Evolutionary conservation across 345 rosid species (phyloP).

Genomic region (Lenwebbia sp.): DNA sequence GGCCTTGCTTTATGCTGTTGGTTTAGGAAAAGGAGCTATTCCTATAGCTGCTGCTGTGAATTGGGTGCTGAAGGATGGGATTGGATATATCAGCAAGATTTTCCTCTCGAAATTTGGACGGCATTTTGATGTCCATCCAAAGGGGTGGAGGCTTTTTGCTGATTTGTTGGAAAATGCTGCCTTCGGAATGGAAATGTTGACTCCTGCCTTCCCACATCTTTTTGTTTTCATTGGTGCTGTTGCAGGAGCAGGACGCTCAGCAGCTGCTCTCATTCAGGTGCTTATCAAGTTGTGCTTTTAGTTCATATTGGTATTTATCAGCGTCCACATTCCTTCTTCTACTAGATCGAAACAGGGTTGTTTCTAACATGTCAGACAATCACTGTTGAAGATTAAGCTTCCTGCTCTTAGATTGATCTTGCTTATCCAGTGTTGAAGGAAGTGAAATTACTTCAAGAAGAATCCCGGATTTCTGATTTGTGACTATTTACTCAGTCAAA

Average conservation of each 20-base stretch:
- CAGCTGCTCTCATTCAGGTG: conserved; percentile 92
- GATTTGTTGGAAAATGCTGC: conserved; percentile 93
- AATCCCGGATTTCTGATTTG: not conserved
- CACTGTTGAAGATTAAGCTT: not conserved
- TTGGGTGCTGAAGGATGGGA: conserved; percentile 97
- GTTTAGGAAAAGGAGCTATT: conserved; percentile 94
- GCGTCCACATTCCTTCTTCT: not conserved
- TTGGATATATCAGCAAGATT: conserved; percentile 91
- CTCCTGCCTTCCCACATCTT: conserved; percentile 82
- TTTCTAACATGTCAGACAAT: not conserved
- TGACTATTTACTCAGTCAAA: not conserved
- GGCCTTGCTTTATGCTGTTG: conserved; percentile 97
- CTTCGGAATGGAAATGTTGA: conserved; percentile 86
- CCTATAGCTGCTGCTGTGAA: conserved; percentile 95
- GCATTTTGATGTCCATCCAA: conserved; percentile 93
- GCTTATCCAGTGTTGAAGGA: not conserved
- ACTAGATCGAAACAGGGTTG: not conserved
- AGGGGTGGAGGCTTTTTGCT: conserved; percentile 95
- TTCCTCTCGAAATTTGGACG: conserved; percentile 83
- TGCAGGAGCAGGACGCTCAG: conserved; percentile 94
- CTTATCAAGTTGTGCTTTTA: not conserved
- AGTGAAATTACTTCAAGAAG: not conserved
- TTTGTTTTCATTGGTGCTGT: conserved; percentile 74
- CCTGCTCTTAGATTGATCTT: not conserved
- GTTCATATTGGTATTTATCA: not conserved